Conservation (phyloP, 352 stramenopile genomes). For the Pythium aphanidermatum region DNA sequence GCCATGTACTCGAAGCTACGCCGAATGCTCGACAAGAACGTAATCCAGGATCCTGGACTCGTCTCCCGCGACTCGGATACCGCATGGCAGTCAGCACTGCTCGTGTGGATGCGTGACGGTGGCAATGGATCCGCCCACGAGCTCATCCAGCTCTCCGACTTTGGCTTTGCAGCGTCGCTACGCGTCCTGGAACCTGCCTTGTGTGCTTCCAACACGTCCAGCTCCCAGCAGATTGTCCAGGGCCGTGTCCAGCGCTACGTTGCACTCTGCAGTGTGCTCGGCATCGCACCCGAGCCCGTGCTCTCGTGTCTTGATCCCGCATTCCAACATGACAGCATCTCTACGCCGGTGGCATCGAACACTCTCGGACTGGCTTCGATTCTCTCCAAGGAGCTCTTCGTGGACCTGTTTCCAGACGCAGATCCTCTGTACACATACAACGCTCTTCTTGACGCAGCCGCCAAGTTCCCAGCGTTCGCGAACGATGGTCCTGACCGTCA, state of each 20-base stretch:
- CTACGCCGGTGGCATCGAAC: constrained; percentile 1
- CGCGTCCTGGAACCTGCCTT: not conserved
- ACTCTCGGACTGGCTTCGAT: constrained; percentile 11
- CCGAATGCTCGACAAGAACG: constrained; percentile 3
- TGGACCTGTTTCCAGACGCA: constrained; percentile 15
- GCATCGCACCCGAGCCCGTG: not conserved
- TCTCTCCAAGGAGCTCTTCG: constrained; percentile 13
- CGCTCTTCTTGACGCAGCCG: constrained; percentile 2
- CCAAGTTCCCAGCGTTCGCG: constrained; percentile 17
- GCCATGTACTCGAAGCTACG: not conserved
- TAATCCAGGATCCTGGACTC: not conserved
- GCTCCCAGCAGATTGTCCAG: not conserved
- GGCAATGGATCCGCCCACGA: constrained; percentile 5
- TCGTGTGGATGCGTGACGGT: constrained; percentile 4
- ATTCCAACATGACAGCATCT: not conserved
- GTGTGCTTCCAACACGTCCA: not conserved
- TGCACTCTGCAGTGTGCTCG: not conserved
- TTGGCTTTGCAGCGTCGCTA: not conserved
- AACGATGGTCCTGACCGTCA: constrained; percentile 9
- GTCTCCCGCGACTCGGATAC: not conserved
- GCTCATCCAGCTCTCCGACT: not conserved
- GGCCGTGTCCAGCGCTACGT: not conserved
- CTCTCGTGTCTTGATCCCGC: not conserved
- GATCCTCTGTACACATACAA: constrained; percentile 18
- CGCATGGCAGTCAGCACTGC: constrained; percentile 1